Conservation (phyloP, 169 alveolate genomes). For the Cryptosporidium parvum region DNA sequence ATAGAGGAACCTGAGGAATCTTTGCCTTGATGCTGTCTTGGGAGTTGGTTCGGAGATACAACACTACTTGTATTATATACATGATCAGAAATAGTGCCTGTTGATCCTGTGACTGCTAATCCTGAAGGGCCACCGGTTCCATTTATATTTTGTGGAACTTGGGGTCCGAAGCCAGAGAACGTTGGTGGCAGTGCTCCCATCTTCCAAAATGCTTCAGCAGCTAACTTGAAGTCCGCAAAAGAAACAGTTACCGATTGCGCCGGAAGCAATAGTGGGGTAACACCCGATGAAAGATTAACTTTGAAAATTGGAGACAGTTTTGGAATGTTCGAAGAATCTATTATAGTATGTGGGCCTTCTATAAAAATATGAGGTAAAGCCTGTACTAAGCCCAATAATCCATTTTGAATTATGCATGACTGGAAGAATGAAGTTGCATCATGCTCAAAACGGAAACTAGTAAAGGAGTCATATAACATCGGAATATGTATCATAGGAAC, state of each 20-base stretch:
- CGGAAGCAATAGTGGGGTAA: constrained; percentile 74
- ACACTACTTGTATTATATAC: not conserved
- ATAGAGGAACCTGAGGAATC: not conserved
- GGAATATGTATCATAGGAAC: constrained; percentile 72
- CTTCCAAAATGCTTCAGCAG: constrained; percentile 71
- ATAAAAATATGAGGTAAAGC: constrained; percentile 72
- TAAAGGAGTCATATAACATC: constrained; percentile 56
- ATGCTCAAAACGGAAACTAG: constrained; percentile 62
- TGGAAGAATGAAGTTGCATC: constrained; percentile 73
- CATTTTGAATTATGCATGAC: constrained; percentile 40
- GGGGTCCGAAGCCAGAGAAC: constrained; percentile 4
- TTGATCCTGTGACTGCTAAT: not conserved
- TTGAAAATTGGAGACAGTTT: constrained; percentile 36
- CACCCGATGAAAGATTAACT: constrained; percentile 42
- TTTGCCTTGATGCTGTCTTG: constrained; percentile 16
- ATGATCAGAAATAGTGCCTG: not conserved
- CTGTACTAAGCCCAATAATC: constrained; percentile 61
- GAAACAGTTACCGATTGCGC: constrained; percentile 59
- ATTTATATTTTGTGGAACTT: not conserved
- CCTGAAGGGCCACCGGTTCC: not conserved
- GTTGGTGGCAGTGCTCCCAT: constrained; percentile 65
- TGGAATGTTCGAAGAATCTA: constrained; percentile 56
- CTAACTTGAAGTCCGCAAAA: constrained; percentile 54
- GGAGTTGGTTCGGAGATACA: not conserved
- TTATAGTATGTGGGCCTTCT: constrained; percentile 70